A percentile compares a stretch with the other conserved stretches of the same genome.
phyloP scores from a whole-genome alignment of 371 early-diverging fungal genomes.

The Massospora cicadina region DNA sequence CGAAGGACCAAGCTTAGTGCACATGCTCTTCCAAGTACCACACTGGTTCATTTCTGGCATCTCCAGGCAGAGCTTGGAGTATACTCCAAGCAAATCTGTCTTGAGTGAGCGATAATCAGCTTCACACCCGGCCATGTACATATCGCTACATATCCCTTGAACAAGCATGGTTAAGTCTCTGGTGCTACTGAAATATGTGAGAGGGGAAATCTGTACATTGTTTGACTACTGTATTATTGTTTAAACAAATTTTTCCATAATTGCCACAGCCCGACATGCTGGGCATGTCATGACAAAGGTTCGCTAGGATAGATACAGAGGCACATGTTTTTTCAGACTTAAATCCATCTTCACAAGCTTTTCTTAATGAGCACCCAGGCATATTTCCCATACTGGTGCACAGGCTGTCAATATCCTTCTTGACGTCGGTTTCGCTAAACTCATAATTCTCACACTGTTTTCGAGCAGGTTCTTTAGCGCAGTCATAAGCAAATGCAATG shows the following conservation, averaged over 20 bases:
- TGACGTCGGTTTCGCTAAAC: constrained; percentile 18
- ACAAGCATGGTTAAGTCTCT: constrained; percentile 23
- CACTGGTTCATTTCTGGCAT: constrained; percentile 46
- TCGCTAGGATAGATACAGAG: constrained; percentile 27
- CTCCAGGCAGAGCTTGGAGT: constrained; percentile 25
- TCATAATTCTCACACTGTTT: constrained; percentile 22
- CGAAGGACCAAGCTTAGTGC: constrained; percentile 11
- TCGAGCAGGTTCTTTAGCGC: constrained; percentile 17
- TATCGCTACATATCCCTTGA: constrained; percentile 30
- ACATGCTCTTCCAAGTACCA: constrained; percentile 24
- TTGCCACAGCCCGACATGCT: constrained; percentile 24
- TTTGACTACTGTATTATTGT: constrained; percentile 13
- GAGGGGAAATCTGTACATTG: constrained; percentile 22
- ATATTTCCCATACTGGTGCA: constrained; percentile 29
- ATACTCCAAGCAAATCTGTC: constrained; percentile 23
- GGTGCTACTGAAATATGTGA: constrained; percentile 29
- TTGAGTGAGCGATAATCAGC: constrained; percentile 18
- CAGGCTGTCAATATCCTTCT: constrained; percentile 19
- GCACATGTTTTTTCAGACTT: constrained; percentile 8
- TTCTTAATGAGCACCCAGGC: constrained; percentile 31
- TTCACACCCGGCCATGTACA: constrained; percentile 41
- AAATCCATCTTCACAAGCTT: constrained; percentile 15
- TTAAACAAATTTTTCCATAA: neutral
- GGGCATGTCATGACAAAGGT: constrained; percentile 41
- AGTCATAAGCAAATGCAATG: neutral